Conservation (phyloP, 192 early-diverging fungal genomes). For the Tieghemiomyces parasiticus region DNA sequence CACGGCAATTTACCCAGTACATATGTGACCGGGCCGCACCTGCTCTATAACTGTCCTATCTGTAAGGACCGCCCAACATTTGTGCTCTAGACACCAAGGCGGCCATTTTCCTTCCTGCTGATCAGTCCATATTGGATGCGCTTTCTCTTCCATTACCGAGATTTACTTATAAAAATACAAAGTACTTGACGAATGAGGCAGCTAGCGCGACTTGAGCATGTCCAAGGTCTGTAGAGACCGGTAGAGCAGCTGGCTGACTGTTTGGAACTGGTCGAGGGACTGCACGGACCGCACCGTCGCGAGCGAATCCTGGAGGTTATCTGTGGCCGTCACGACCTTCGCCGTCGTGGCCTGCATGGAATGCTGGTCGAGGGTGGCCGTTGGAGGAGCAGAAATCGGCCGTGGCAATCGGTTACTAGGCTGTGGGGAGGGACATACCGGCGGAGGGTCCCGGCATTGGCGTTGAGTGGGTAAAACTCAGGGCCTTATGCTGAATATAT, state of each 20-base stretch:
- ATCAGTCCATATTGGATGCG: too few species aligned
- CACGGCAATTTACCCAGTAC: too few species aligned
- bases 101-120: too few species aligned
- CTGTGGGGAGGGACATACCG: background rate
- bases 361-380: background rate
- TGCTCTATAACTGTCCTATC: too few species aligned
- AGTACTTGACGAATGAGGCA: too few species aligned
- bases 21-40: too few species aligned
- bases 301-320: background rate
- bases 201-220: too few species aligned
- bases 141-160: too few species aligned
- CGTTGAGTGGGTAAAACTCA: background rate
- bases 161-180: too few species aligned
- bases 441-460: background rate
- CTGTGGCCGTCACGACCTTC: background rate
- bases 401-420: background rate
- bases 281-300: background rate
- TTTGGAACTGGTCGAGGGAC: background rate
- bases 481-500: background rate
- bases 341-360: background rate
- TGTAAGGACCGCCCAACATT: too few species aligned
- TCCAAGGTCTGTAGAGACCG: slow-evolving; percentile 6
- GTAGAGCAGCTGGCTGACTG: background rate
- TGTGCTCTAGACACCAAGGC: too few species aligned
- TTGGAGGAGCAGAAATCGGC: background rate